These are phyloP conservation scores for Apiospora rasikravindrae DNA, from an alignment of 2,329 filamentous ascomycete species.

Conservation along the genomic window DNA sequence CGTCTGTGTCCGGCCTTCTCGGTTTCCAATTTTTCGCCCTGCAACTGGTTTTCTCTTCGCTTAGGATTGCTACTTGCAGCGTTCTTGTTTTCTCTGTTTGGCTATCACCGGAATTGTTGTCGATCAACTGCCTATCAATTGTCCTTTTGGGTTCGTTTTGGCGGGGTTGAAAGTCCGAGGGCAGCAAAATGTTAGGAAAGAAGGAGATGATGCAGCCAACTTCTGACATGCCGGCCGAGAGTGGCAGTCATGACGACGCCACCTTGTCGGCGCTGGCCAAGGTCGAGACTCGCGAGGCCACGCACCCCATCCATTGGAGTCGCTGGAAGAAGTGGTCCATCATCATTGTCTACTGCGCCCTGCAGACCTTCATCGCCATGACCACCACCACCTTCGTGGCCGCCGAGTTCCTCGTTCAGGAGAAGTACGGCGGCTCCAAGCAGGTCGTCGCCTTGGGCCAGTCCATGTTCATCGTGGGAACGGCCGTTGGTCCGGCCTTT, in stretches of 20 bases:
- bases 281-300: slow-evolving; percentile 32
- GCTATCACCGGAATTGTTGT: background rate
- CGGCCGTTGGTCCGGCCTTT: slow-evolving; percentile 46
- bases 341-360: slow-evolving; percentile 34
- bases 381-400: slow-evolving; percentile 46
- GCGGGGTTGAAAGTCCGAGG: background rate
- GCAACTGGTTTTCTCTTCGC: slow-evolving; percentile 1
- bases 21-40: slow-evolving; percentile 1
- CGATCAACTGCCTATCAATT: background rate
- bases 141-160: background rate
- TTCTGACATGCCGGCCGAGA: background rate
- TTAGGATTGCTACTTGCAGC: background rate
- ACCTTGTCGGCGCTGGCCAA: slow-evolving; percentile 34
- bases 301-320: slow-evolving; percentile 38
- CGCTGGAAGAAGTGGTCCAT: slow-evolving; percentile 37
- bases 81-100: background rate
- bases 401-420: slow-evolving; percentile 43
- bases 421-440: slow-evolving; percentile 42
- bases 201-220: background rate
- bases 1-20: background rate
- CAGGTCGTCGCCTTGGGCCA: slow-evolving; percentile 47
- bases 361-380: slow-evolving; percentile 45
- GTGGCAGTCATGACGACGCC: slow-evolving; percentile 25
- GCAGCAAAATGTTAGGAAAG: background rate
- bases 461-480: slow-evolving; percentile 49